Percentiles rank a stretch among this genome's conserved stretches.
These are phyloP conservation scores for Amanita pallidorosea DNA, from an alignment of 768 basidiomycete genomes.

Conservation along the genomic window DNA sequence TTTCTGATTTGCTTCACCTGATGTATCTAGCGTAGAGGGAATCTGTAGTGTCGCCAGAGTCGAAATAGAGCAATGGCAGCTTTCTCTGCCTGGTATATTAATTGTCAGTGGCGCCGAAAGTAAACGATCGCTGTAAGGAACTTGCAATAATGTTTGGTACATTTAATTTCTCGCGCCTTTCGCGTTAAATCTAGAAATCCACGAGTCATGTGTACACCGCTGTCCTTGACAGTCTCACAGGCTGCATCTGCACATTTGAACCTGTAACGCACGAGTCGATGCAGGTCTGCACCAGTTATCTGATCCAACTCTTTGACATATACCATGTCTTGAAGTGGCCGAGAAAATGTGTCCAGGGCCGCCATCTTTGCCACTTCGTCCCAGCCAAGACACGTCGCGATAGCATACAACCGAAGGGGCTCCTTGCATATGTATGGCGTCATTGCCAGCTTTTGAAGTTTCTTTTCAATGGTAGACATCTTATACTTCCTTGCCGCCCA, in stretches of 20 bases:
- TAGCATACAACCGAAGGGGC: background rate
- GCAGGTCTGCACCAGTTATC: conserved; percentile 1
- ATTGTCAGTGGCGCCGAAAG: too few relatives aligned
- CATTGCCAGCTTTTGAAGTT: background rate
- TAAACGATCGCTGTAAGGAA: too few relatives aligned
- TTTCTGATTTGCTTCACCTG: too few relatives aligned
- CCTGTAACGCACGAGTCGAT: background rate
- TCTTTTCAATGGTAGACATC: background rate
- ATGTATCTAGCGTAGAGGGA: too few relatives aligned
- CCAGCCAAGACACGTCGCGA: background rate
- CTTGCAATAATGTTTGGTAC: too few relatives aligned
- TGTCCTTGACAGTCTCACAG: background rate
- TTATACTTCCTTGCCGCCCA: background rate
- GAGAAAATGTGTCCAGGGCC: background rate
- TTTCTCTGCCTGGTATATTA: too few relatives aligned
- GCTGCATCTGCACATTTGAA: conserved; percentile 4
- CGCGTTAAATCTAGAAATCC: background rate
- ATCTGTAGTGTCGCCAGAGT: too few relatives aligned
- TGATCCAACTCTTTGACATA: background rate
- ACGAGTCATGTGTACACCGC: background rate
- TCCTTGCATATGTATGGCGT: background rate
- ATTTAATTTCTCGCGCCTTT: too few relatives aligned
- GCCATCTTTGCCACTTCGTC: background rate
- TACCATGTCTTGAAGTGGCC: background rate
- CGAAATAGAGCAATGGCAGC: too few relatives aligned